Conservation (phyloP, 2,329 filamentous ascomycete genomes). For the Colletotrichum tropicicola region DNA sequence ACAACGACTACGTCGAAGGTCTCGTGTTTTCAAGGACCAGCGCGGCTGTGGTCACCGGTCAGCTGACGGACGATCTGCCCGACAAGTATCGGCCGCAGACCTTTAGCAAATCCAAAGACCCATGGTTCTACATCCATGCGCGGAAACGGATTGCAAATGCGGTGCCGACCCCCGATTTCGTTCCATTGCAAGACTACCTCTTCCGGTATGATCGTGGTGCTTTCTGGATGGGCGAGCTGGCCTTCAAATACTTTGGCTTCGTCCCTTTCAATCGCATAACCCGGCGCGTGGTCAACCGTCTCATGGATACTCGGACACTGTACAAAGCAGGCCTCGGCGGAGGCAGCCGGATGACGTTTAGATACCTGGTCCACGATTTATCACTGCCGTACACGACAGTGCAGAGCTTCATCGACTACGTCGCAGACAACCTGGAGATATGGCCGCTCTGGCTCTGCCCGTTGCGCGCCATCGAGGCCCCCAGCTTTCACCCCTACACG, state of each 20-base stretch:
- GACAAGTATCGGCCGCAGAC: conserved; percentile 42
- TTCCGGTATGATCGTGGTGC: conserved; percentile 77
- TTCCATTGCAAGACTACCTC: conserved; percentile 72
- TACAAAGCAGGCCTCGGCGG: conserved; percentile 72
- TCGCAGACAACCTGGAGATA: conserved; percentile 53
- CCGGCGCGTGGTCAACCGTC: conserved; percentile 67
- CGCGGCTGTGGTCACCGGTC: conserved; percentile 70
- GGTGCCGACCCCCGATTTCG: conserved; percentile 55
- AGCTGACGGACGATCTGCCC: conserved; percentile 58
- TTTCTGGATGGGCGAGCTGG: conserved; percentile 73
- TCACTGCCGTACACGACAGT: conserved; percentile 55
- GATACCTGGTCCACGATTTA: conserved; percentile 73
- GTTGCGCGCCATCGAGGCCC: conserved; percentile 52
- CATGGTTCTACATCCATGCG: conserved; percentile 80
- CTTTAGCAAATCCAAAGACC: conserved; percentile 69
- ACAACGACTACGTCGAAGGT: conserved; percentile 73
- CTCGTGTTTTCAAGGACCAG: conserved; percentile 67
- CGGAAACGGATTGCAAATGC: conserved; percentile 31
- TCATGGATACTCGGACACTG: conserved; percentile 71
- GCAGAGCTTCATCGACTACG: conserved; percentile 56
- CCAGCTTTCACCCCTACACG: conserved; percentile 25
- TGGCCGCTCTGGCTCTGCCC: conserved; percentile 68
- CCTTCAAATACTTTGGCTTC: conserved; percentile 68
- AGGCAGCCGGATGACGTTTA: conserved; percentile 58
- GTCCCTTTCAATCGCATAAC: conserved; percentile 73